Base-by-base conservation (phyloP, 1,284 basidiomycete genomes). In the Leccinum fallax region DNA sequence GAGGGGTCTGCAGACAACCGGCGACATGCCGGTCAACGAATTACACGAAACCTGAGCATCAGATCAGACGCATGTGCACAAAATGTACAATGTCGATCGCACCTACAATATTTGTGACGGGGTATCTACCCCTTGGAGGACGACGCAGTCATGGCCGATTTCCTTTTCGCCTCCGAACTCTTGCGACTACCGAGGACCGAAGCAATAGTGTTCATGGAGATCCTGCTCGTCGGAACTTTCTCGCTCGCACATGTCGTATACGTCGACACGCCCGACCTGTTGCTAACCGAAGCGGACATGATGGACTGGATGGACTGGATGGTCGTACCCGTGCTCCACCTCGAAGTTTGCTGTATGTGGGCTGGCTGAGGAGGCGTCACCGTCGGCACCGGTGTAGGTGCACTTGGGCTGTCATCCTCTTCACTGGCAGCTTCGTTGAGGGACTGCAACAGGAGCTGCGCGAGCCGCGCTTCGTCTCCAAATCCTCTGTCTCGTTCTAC, bases 291-390 rank as follows among this genome's bases (percentile, higher is more conserved):
- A 57, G 61, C 63, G 10, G 74, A 74, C 46, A 63, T 56, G 53
- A 68, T 15, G 24, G 74, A 74, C 55, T 58, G 70, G 32, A 72
- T 61, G 4, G 74, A 24, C 21, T 24, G 24, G 24, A 24, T 24
- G 24, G 24, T 73, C 13, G 72, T 76, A 30, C 72, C 71, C 21
- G 71, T 61, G 61, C 72, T 74, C 72, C 72, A 74, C 24, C 75
- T 63, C 15, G 75, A 74, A 21, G 6, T 58, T 55, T 63, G 65
- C 9, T 63, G 69, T 15, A 63, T n/a, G 28, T 74, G 66, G 2
- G 61, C 63, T 32, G 53, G 53, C 54, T 66, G 68, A 48, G 63
- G 72, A 28, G 59, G 43, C 26, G 59, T 62, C 15, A 67, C 54
- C 1, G 40, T 56, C 3, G 61, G 57, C 24, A 53, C 58, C 0